Base-by-base conservation (phyloP, 345 rosid genomes). In the Reutealis trisperma region DNA sequence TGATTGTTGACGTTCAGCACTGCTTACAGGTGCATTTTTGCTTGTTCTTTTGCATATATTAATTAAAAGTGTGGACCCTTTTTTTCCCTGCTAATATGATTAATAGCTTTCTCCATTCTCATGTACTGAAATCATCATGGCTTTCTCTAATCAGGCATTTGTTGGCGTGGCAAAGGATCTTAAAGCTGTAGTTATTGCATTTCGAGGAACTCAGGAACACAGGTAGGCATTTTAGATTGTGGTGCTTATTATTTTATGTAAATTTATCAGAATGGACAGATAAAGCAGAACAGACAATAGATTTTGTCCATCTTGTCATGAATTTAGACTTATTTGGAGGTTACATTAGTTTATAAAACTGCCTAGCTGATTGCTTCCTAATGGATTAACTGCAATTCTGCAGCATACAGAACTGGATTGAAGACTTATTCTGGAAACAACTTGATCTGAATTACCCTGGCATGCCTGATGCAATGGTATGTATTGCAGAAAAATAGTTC, bases 401-500 rank as follows among this genome's bases (percentile, higher is more conserved):
- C 92, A 92, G 97, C 92, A 83, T 95, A 74, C 98, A 93, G 87
- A 95, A 95, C 67, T 95, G 99, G 98, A 74, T 93, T 72, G 89
- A 89, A 82, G 99, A 95, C 82, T 87, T 95, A 60, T 93, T 84
- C 78, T 93, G 97, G 98, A 87, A 95, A 84, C 96, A 95, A 85
- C 98, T 93, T 21, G 99, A 95, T 89, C 77, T 95, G 52, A 87
- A 91, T 58, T 95, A 93, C 81, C 98, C 98, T 71, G 97, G 88
- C 84, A 90, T 95, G 98, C 89, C 91, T 62, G 97, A 89, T 86
- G 99, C 97, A 68, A 93, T 90, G 96, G 99, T 95, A 37, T 24
- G 95, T 81, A 49, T 72, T 61, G 21, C 78, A 16, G 9, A 37
- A 58, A 63, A 63, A 52, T 71, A 42, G 10, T 16, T 69, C 9